A percentile compares a stretch with the other conserved stretches of the same genome.
phyloP scores from a whole-genome alignment of 148 eudicot species.

The Euryodendron excelsum region DNA sequence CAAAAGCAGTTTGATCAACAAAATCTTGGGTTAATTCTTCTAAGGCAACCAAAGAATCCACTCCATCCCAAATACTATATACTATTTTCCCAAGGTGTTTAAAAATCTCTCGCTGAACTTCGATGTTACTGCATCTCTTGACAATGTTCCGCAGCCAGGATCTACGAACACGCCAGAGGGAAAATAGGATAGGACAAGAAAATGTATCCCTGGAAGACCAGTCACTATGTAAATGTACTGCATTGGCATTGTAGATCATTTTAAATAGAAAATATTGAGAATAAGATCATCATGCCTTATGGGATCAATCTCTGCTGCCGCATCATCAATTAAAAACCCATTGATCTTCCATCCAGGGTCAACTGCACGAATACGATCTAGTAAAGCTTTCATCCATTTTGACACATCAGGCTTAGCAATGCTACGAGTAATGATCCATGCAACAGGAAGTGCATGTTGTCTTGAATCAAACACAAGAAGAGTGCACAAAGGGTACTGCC shows the following conservation, averaged over 20 bases:
- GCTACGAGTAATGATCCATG: slow-evolving; percentile 88
- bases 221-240: slow-evolving; percentile 16
- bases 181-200: slow-evolving; percentile 74
- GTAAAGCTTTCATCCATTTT: slow-evolving; percentile 92
- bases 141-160: slow-evolving; percentile 86
- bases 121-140: slow-evolving; percentile 57
- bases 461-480: slow-evolving; percentile 97
- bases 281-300: slow-evolving; percentile 59
- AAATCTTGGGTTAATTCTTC: slow-evolving; percentile 68
- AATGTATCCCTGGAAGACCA: slow-evolving; percentile 75
- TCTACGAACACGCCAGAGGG: slow-evolving; percentile 90
- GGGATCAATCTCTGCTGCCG: slow-evolving; percentile 83
- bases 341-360: slow-evolving; percentile 78
- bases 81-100: slow-evolving; percentile 71
- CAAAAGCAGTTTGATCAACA: slow-evolving; percentile 65
- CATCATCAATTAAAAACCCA: slow-evolving; percentile 90
- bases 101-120: slow-evolving; percentile 70
- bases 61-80: slow-evolving; percentile 63
- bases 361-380: slow-evolving; percentile 60
- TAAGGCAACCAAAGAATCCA: slow-evolving; percentile 43
- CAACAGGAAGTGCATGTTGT: slow-evolving; percentile 97
- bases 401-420: slow-evolving; percentile 77
- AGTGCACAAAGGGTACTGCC: slow-evolving; percentile 91
- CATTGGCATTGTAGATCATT: not conserved
- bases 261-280: not conserved